Percentiles rank a stretch among this genome's conserved stretches.
phyloP scores from a whole-genome alignment of 2,329 filamentous ascomycete genomes.

The Sporothrix luriei region DNA sequence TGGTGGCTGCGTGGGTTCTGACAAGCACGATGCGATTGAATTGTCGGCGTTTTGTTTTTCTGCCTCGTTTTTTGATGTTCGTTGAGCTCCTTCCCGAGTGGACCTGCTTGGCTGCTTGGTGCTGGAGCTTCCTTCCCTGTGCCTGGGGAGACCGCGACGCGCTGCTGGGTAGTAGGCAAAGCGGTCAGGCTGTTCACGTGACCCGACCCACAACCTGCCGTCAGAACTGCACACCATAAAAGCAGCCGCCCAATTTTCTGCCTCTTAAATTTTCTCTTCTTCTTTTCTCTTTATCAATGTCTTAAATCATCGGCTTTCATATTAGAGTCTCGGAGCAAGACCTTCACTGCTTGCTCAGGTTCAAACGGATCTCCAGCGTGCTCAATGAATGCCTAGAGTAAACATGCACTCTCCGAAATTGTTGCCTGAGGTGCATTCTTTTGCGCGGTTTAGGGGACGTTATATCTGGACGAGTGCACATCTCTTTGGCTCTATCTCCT shows the following conservation, averaged over 20 bases:
- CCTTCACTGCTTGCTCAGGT: constrained; percentile 91
- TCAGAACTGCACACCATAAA: constrained; percentile 28
- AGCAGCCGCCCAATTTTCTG: constrained; percentile 27
- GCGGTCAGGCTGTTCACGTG: constrained; percentile 30
- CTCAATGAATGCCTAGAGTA: constrained; percentile 96
- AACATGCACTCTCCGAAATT: constrained; percentile 69
- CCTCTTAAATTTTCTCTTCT: constrained; percentile 44
- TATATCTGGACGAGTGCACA: constrained; percentile 47
- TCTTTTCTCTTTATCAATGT: constrained; percentile 67
- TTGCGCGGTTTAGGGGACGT: constrained; percentile 45
- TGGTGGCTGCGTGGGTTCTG: constrained; percentile 11
- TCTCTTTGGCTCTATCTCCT: constrained; percentile 24
- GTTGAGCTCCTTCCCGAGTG: constrained; percentile 19
- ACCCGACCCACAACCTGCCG: not conserved
- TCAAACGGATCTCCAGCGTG: constrained; percentile 81
- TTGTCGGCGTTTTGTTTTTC: constrained; percentile 10
- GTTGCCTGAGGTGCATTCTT: constrained; percentile 60
- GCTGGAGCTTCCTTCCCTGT: constrained; percentile 18
- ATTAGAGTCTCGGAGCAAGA: constrained; percentile 99
- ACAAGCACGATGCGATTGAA: constrained; percentile 2
- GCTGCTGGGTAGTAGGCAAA: constrained; percentile 1
- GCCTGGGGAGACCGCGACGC: constrained; percentile 23
- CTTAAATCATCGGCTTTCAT: constrained; percentile 70
- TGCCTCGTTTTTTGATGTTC: constrained; percentile 21
- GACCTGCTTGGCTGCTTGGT: not conserved